phyloP scores from a whole-genome alignment of 129 eudicot genomes.

The Glebionis coronaria region DNA sequence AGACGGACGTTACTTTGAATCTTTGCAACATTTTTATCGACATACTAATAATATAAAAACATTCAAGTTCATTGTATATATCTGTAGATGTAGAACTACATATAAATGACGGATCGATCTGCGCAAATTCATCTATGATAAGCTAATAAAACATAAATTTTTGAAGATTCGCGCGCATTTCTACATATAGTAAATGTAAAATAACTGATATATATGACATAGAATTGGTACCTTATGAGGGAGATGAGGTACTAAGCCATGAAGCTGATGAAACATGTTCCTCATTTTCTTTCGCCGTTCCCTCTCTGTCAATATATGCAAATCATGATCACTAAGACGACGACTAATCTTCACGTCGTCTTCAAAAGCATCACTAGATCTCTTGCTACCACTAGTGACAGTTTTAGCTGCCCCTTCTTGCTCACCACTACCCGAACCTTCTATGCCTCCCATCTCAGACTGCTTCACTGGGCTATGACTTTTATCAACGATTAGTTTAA shows the following conservation, averaged over 20 bases:
- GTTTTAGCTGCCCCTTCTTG: constrained; percentile 7
- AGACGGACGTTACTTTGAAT: too few relatives aligned
- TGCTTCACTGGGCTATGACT: constrained; percentile 10
- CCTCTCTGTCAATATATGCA: constrained; percentile 84
- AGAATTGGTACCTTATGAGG: constrained; percentile 58
- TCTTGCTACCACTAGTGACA: constrained; percentile 4
- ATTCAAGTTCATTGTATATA: too few relatives aligned
- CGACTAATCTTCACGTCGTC: constrained; percentile 1
- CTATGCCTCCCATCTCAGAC: neutral
- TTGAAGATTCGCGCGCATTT: neutral
- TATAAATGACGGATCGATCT: too few relatives aligned
- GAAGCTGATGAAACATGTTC: constrained; percentile 75
- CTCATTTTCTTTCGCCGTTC: constrained; percentile 97
- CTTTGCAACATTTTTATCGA: too few relatives aligned
- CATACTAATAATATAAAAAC: too few relatives aligned
- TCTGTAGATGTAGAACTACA: too few relatives aligned
- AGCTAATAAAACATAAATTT: neutral
- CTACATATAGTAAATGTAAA: neutral
- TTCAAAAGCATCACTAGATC: constrained; percentile 11
- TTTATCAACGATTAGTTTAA: neutral
- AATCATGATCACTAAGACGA: constrained; percentile 30
- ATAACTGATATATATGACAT: neutral
- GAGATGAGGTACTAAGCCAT: constrained; percentile 76
- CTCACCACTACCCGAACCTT: constrained; percentile 10
- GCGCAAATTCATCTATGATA: too few relatives aligned